Conservation (phyloP, 169 alveolate species). For the Plasmodium billcollinsi region DNA sequence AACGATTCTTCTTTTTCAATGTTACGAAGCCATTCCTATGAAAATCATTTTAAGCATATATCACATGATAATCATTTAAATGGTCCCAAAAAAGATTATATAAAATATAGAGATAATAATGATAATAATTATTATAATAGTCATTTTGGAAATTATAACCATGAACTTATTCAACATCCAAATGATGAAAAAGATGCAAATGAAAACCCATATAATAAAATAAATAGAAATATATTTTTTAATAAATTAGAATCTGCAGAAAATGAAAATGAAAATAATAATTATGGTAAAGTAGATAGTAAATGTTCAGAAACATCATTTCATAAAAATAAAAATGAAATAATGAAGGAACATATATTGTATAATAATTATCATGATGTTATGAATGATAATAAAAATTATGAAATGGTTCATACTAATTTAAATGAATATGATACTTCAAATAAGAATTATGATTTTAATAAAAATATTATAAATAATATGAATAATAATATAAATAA, state of each 20-base stretch:
- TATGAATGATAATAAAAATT: not conserved
- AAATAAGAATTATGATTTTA: not conserved
- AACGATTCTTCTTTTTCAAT: conserved; percentile 20
- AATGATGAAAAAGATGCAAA: conserved; percentile 16
- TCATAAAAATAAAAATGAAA: not conserved
- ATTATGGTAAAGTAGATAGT: not conserved
- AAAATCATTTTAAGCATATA: conserved; percentile 16
- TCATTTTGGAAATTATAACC: not conserved
- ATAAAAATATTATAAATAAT: not conserved
- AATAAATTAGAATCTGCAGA: not conserved
- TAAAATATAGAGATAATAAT: conserved; percentile 15
- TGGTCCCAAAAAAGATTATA: not conserved
- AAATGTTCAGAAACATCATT: conserved; percentile 11
- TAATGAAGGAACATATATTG: not conserved
- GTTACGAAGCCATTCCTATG: conserved; percentile 11
- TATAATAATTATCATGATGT: conserved; percentile 13
- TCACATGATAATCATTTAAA: conserved; percentile 5
- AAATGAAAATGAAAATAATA: conserved; percentile 6
- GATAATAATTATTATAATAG: not conserved
- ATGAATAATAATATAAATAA: not conserved
- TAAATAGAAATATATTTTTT: conserved; percentile 4
- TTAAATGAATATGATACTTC: not conserved
- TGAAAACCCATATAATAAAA: not conserved
- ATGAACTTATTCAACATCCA: not conserved
- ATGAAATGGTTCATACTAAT: not conserved